These are phyloP conservation scores for Chlorella sp. DNA, from an alignment of 139 green algal species.

Conservation along the genomic window DNA sequence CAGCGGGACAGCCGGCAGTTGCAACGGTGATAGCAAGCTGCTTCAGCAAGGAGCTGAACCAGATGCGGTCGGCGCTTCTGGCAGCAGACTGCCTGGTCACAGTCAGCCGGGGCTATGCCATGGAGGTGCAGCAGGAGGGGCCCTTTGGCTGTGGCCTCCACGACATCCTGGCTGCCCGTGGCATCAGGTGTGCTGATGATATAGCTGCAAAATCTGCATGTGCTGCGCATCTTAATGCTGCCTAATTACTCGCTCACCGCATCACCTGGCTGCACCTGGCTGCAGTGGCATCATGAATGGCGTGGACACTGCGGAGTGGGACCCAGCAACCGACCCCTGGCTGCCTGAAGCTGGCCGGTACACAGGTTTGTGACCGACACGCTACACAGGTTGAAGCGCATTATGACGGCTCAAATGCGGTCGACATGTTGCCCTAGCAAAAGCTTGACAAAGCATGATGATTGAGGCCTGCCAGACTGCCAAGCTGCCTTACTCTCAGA, in stretches of 20 bases:
- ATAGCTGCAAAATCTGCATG: too few relatives aligned
- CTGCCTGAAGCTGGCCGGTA: conserved; percentile 67
- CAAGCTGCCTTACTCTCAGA: too few relatives aligned
- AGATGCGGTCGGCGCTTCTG: conserved; percentile 74
- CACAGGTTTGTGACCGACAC: too few relatives aligned
- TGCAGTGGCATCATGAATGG: conserved; percentile 81
- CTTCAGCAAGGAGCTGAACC: conserved; percentile 60
- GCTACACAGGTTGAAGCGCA: too few relatives aligned
- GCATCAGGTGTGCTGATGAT: conserved; percentile 39
- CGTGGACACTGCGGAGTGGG: conserved; percentile 73
- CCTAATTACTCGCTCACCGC: too few relatives aligned
- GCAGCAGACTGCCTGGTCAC: conserved; percentile 73
- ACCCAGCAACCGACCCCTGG: conserved; percentile 67
- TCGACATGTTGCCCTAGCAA: too few relatives aligned
- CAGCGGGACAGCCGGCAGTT: neutral
- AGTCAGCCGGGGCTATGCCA: conserved; percentile 79
- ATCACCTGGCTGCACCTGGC: too few relatives aligned
- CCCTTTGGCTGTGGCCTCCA: conserved; percentile 46
- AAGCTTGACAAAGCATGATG: too few relatives aligned
- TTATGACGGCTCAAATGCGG: too few relatives aligned
- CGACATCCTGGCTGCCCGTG: conserved; percentile 29
- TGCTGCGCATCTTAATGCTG: too few relatives aligned
- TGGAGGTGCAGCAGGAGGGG: conserved; percentile 59
- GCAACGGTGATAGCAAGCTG: neutral
- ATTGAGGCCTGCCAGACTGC: too few relatives aligned